phyloP scores from a whole-genome alignment of 495 filamentous ascomycete species.

The Acidomyces sp. region DNA sequence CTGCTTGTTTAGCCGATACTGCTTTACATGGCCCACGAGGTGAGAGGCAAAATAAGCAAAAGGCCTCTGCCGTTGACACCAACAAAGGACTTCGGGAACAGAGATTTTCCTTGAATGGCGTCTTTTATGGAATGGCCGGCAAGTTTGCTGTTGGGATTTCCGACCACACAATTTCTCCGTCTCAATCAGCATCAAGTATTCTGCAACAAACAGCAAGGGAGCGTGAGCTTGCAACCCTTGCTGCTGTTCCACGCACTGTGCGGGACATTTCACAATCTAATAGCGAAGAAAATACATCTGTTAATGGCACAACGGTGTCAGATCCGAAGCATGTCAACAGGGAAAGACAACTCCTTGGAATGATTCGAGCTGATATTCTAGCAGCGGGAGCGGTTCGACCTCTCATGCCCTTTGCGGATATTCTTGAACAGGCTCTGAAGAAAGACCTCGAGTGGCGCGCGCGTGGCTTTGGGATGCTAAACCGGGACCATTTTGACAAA shows the following conservation, averaged over 20 bases:
- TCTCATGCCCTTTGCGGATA: background rate
- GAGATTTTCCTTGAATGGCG: no score
- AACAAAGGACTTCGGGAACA: no score
- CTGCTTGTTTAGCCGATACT: background rate
- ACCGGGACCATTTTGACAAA: background rate
- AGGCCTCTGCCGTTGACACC: no score
- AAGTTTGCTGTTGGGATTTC: slow-evolving; percentile 8
- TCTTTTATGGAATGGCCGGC: slow-evolving; percentile 7
- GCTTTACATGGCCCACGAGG: no score
- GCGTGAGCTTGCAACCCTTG: background rate
- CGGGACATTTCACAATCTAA: no score
- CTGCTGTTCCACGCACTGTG: no score
- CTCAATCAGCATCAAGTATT: background rate
- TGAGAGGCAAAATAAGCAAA: no score
- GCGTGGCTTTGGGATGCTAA: background rate
- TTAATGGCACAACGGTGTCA: no score
- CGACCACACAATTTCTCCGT: background rate
- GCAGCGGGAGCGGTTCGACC: background rate
- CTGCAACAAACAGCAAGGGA: background rate
- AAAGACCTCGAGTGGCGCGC: slow-evolving; percentile 7
- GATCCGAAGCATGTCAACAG: no score
- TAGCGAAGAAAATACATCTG: no score
- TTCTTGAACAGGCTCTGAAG: slow-evolving; percentile 8
- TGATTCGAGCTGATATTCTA: background rate
- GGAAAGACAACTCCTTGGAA: no score